These are phyloP conservation scores for Fragaria ananassa DNA, from an alignment of 306 rosid genomes.

Conservation along the genomic window DNA sequence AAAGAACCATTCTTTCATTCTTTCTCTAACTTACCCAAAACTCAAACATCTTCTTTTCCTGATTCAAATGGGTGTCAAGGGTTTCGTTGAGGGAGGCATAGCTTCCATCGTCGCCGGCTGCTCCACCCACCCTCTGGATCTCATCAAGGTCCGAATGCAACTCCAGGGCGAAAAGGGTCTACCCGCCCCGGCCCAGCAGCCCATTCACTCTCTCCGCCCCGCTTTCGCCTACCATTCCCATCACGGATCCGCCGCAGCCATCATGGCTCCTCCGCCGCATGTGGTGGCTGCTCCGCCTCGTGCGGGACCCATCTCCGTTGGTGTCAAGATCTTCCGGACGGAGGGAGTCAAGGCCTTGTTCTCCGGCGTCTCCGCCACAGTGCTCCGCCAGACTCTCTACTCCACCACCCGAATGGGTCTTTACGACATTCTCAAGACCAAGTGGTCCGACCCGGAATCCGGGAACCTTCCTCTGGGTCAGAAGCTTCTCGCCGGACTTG, in stretches of 20 bases:
- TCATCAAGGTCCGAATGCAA: constrained; percentile 87
- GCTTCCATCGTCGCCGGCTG: constrained; percentile 65
- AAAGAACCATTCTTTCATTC: background rate
- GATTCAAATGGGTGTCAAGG: constrained; percentile 37
- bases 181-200: constrained; percentile 31
- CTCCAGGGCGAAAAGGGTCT: constrained; percentile 55
- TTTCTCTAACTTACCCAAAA: background rate
- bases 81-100: constrained; percentile 58
- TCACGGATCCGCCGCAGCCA: constrained; percentile 15
- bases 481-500: constrained; percentile 56
- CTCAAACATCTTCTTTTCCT: no score
- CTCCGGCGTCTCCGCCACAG: constrained; percentile 76
- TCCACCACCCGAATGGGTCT: constrained; percentile 89
- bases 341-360: constrained; percentile 61
- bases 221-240: constrained; percentile 42
- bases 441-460: constrained; percentile 54
- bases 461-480: constrained; percentile 39
- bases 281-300: constrained; percentile 1
- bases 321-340: constrained; percentile 33
- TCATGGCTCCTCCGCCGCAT: constrained; percentile 11
- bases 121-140: constrained; percentile 64
- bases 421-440: constrained; percentile 60
- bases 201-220: constrained; percentile 42
- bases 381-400: constrained; percentile 74
- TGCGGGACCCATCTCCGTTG: constrained; percentile 55